Conservation (phyloP, 2,329 filamentous ascomycete species). For the Boeremia lycopersici region DNA sequence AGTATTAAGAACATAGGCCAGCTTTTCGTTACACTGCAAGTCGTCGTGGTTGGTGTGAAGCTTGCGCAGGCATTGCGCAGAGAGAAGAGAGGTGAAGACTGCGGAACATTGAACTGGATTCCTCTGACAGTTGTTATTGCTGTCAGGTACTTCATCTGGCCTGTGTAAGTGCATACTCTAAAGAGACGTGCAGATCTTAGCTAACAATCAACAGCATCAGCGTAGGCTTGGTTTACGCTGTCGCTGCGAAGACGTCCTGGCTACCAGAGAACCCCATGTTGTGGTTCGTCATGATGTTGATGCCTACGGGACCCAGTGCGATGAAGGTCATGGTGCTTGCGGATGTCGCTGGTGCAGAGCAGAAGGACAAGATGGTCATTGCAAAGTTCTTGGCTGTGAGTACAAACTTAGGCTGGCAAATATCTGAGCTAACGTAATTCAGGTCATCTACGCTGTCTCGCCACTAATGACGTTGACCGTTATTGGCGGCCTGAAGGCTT, state of each 20-base stretch:
- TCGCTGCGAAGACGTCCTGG: constrained; percentile 60
- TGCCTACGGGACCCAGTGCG: constrained; percentile 62
- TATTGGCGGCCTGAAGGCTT: constrained; percentile 51
- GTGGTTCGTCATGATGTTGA: constrained; percentile 69
- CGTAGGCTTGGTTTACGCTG: constrained; percentile 60
- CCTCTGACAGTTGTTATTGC: constrained; percentile 60
- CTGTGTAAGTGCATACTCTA: constrained; percentile 36
- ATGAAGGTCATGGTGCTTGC: constrained; percentile 60
- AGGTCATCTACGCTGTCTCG: constrained; percentile 53
- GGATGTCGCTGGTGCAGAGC: constrained; percentile 54
- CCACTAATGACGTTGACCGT: constrained; percentile 53
- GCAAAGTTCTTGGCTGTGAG: constrained; percentile 59
- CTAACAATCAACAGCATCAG: constrained; percentile 45
- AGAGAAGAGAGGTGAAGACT: constrained; percentile 52
- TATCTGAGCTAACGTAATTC: neutral
- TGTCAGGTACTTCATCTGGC: constrained; percentile 67
- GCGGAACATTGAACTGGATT: constrained; percentile 54
- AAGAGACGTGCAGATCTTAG: no score
- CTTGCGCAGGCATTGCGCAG: constrained; percentile 60
- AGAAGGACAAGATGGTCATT: constrained; percentile 58
- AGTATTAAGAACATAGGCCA: constrained; percentile 66
- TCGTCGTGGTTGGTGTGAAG: constrained; percentile 71
- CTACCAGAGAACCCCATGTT: constrained; percentile 66
- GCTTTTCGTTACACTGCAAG: constrained; percentile 68
- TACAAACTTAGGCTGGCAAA: neutral